phyloP scores from a whole-genome alignment of 371 early-diverging fungal species.

The Sporodiniella umbellata region DNA sequence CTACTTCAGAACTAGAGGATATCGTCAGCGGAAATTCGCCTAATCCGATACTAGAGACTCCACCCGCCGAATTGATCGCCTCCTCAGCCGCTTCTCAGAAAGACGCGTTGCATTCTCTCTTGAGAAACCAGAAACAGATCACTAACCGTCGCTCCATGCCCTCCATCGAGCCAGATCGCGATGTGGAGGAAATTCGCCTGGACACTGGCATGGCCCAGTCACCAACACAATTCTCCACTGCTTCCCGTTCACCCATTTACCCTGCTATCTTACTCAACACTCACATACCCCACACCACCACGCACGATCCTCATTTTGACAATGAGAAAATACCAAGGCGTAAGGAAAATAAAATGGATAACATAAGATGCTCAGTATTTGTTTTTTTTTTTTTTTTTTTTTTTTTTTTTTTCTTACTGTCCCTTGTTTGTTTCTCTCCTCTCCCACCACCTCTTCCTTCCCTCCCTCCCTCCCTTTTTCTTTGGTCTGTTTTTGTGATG shows the following conservation, averaged over 20 bases:
- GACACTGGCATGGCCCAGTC: conserved; percentile 5
- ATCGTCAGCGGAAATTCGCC: conserved; percentile 31
- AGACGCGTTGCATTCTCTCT: conserved; percentile 24
- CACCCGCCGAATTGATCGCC: conserved; percentile 11
- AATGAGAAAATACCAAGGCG: background rate
- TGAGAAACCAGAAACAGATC: conserved; percentile 26
- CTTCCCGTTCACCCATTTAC: conserved; percentile 16
- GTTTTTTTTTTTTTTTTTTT: background rate
- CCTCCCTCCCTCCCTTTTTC: background rate
- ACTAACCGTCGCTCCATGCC: conserved; percentile 16
- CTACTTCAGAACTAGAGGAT: conserved; percentile 30
- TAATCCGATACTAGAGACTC: conserved; percentile 25
- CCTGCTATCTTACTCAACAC: conserved; percentile 29
- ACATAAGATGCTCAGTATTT: background rate
- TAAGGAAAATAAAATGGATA: background rate
- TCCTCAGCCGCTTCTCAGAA: background rate
- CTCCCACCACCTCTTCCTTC: background rate
- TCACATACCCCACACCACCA: conserved; percentile 3
- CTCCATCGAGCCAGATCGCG: conserved; percentile 29
- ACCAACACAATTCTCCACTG: too few species aligned
- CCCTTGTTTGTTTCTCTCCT: background rate
- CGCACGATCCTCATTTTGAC: conserved; percentile 10
- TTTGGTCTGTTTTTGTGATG: too few species aligned
- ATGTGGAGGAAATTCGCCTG: conserved; percentile 36
- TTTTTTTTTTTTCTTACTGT: background rate